Conservation (phyloP, 768 basidiomycete species). For the Leucocoprinus sp. region DNA sequence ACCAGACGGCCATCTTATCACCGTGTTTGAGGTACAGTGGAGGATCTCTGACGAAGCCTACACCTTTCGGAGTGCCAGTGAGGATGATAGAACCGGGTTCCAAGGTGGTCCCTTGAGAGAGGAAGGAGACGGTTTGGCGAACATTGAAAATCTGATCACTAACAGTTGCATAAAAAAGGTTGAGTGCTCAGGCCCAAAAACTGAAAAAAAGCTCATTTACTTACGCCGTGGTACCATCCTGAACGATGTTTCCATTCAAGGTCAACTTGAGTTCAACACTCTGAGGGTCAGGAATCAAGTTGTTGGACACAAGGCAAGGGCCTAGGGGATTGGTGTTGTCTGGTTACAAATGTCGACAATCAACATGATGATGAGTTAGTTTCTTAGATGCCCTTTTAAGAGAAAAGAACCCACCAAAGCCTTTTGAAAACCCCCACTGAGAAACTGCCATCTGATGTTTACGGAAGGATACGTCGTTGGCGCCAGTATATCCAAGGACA, state of each 20-base stretch:
- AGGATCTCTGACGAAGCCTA: conserved; percentile 71
- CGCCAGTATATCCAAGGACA: conserved; percentile 75
- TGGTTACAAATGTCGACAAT: too few species aligned
- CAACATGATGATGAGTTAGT: not conserved
- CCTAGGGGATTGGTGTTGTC: conserved; percentile 72
- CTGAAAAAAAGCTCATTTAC: conserved; percentile 18
- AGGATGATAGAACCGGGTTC: conserved; percentile 76
- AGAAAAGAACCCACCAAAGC: conserved; percentile 51
- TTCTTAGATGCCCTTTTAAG: not conserved
- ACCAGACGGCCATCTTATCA: conserved; percentile 60
- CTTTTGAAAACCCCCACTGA: conserved; percentile 86
- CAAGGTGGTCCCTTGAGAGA: conserved; percentile 80
- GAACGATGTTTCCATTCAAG: conserved; percentile 60
- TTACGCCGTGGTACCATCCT: conserved; percentile 75
- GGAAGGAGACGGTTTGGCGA: conserved; percentile 67
- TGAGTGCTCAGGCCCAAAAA: not conserved
- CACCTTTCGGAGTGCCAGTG: conserved; percentile 77
- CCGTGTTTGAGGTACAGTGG: conserved; percentile 64
- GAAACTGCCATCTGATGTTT: conserved; percentile 72
- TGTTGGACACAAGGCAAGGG: conserved; percentile 68
- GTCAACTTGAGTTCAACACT: conserved; percentile 50
- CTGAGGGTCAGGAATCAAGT: conserved; percentile 59
- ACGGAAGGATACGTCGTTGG: conserved; percentile 83
- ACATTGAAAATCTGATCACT: conserved; percentile 81
- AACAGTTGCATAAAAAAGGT: too few species aligned